These are phyloP conservation scores for Hymenoscyphus repandus DNA, from an alignment of 2,329 filamentous ascomycete species.

Conservation along the genomic window DNA sequence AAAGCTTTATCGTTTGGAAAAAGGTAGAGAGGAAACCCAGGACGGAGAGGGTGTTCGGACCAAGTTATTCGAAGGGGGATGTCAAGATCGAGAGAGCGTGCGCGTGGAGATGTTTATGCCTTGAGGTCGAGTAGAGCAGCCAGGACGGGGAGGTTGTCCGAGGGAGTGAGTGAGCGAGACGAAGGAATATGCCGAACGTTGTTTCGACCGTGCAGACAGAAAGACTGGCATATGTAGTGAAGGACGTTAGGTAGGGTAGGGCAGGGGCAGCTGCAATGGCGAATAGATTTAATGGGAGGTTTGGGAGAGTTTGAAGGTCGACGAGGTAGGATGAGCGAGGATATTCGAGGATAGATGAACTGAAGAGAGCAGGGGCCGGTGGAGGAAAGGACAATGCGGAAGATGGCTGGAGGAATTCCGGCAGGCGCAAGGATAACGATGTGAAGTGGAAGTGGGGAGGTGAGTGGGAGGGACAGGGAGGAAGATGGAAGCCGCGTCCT, in stretches of 20 bases:
- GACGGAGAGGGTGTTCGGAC: constrained; percentile 10
- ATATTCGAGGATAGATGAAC: neutral
- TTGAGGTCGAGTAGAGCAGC: constrained; percentile 2
- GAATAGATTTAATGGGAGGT: too few species aligned
- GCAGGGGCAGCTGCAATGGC: neutral
- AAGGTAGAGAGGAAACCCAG: constrained; percentile 7
- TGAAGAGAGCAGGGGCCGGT: neutral
- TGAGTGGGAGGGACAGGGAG: neutral
- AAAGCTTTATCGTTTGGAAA: constrained; percentile 14
- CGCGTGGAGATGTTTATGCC: constrained; percentile 15
- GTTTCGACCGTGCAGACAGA: constrained; percentile 15
- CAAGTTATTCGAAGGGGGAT: constrained; percentile 1
- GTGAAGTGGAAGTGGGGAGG: constrained; percentile 1
- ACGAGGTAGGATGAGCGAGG: neutral
- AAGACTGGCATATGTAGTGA: constrained; percentile 15
- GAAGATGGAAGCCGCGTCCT: neutral
- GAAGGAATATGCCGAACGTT: constrained; percentile 16
- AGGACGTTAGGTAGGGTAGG: neutral
- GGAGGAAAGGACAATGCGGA: constrained; percentile 12
- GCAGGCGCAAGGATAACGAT: constrained; percentile 14
- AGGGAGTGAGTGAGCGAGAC: constrained; percentile 2
- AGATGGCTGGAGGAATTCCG: constrained; percentile 10
- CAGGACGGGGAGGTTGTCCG: constrained; percentile 6
- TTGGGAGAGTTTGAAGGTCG: neutral
- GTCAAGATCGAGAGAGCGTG: neutral